Base-by-base conservation (phyloP, 371 early-diverging fungal genomes). In the Mucor ambiguus region DNA sequence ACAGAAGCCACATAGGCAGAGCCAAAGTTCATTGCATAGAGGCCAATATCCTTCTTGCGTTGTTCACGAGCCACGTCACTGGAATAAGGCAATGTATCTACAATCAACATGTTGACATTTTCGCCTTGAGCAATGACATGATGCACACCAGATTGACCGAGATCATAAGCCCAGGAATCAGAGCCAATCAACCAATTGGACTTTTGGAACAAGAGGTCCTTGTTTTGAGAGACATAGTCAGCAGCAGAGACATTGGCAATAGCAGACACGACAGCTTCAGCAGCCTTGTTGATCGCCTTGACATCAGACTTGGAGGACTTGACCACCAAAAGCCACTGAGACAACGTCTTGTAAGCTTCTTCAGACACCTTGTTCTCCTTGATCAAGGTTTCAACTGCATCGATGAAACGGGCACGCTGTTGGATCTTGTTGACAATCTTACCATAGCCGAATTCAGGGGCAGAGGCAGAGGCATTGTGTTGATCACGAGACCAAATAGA, bases 1-100 rank as follows among this genome's bases (percentile, higher is more conserved):
- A 94, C 92, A 0, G 96, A 93, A 26, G 97, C 96, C 20, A 96
- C 96, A 74, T 90, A 97, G 35, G 86, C 92, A 3, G 80, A 74
- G 33, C 94, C 95, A 79, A 94, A 96, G 82, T 90, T 93, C 94
- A 97, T 93, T 41, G 95, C 96, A 72, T 95, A 95, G 29, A 97
- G 85, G 64, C 95, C 97, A 69, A 96, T 84, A 73, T 97, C 96
- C 84, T 95, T 96, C 89, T 95, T 94, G 77, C 92, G 89, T 64
- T 83, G 79, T 59, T 91, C 90, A 52, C 84, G 85, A 37, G 84
- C 86, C 12, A 67, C 63, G 0, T 58, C 62, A 28, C 82, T 80
- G 12, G 90, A 85, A 68, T 95, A 93, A 44, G 91, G 86, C 61
- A 89, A 84, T 20, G 90, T 93, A 73, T 95, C 96, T 48, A 96